phyloP scores from a whole-genome alignment of 768 basidiomycete species.

The Coprinellus micaceus region DNA sequence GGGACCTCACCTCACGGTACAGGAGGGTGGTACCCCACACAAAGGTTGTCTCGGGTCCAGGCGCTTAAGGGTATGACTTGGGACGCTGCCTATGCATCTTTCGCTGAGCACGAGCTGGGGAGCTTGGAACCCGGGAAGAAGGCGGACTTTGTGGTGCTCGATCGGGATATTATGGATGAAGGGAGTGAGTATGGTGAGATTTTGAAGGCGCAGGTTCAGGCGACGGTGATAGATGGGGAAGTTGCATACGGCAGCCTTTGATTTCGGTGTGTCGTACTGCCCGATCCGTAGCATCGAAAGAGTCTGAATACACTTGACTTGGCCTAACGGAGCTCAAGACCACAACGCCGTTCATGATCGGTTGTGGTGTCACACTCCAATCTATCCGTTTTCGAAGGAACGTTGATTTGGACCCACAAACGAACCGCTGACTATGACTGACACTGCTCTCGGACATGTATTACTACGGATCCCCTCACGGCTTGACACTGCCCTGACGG shows the following conservation, averaged over 20 bases:
- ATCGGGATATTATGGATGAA: conserved; percentile 75
- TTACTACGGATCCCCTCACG: too few relatives aligned
- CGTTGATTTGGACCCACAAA: too few relatives aligned
- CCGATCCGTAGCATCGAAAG: too few relatives aligned
- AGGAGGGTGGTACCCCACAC: conserved; percentile 77
- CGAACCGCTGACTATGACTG: too few relatives aligned
- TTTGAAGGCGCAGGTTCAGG: conserved; percentile 61
- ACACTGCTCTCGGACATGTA: too few relatives aligned
- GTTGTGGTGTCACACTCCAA: too few relatives aligned
- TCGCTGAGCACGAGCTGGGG: conserved; percentile 68
- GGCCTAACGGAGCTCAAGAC: too few relatives aligned
- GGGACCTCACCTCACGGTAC: conserved; percentile 74
- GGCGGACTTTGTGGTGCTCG: conserved; percentile 82
- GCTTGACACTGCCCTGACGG: too few relatives aligned
- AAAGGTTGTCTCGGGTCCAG: conserved; percentile 73
- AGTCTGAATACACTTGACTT: too few relatives aligned
- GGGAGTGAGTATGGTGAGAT: conserved; percentile 44
- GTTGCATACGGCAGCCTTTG: conserved; percentile 36
- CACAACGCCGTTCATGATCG: too few relatives aligned
- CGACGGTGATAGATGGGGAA: conserved; percentile 77
- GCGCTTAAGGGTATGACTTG: conserved; percentile 90
- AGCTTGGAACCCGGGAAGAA: conserved; percentile 75
- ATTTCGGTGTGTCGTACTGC: conserved; percentile 7
- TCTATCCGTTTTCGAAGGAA: too few relatives aligned
- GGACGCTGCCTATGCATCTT: conserved; percentile 83